Percentiles rank a stretch among this genome's conserved stretches.
Conservation (phyloP, 176 grass and related monocot genomes). For the Eragrostis curvula region DNA sequence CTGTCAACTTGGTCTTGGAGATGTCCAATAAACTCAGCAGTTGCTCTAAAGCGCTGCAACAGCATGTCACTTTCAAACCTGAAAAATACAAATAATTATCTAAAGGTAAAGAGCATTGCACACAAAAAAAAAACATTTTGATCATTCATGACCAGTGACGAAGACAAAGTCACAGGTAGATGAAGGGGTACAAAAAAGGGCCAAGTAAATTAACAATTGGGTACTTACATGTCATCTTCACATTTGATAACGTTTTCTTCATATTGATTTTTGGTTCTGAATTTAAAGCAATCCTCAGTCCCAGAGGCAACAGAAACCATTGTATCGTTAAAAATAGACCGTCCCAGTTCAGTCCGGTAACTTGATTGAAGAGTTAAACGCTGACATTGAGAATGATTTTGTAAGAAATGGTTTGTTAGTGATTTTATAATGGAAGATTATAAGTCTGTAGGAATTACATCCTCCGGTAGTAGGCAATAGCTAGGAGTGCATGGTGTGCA, state of each 20-base stretch:
- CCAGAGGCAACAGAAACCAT: conserved; percentile 40
- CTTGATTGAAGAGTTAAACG: conserved; percentile 39
- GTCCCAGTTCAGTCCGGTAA: conserved; percentile 37
- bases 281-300: conserved; percentile 20
- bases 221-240: conserved; percentile 54
- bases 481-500: conserved; percentile 32
- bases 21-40: conserved; percentile 35
- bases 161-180: background rate
- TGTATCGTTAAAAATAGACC: conserved; percentile 44
- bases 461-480: conserved; percentile 41
- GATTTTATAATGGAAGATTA: conserved; percentile 16
- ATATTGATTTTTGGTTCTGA: conserved; percentile 37
- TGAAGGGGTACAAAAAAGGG: background rate
- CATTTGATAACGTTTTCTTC: conserved; percentile 41
- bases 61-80: conserved; percentile 63
- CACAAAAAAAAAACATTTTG: background rate
- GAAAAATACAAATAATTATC: background rate
- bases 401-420: conserved; percentile 22
- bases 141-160: background rate
- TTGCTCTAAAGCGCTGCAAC: conserved; percentile 31
- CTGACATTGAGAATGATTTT: conserved; percentile 36
- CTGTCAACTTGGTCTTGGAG: conserved; percentile 23
- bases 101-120: background rate
- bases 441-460: conserved; percentile 42
- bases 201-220: background rate